Evolutionary conservation across 441 rosid genomes (phyloP).

Genomic region (Metrosideros polymorpha): DNA sequence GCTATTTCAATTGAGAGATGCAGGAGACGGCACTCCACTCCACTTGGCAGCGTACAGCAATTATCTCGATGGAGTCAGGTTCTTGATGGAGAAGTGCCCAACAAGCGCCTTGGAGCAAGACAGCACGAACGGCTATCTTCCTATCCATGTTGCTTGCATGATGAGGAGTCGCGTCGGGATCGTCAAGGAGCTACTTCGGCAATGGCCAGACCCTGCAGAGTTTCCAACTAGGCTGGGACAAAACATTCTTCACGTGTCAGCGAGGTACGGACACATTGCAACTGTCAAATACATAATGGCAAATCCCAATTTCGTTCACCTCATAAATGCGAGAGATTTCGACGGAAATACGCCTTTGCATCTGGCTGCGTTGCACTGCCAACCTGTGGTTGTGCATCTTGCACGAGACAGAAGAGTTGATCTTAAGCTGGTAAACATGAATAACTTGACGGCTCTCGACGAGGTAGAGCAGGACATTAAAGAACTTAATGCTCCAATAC

Average conservation of each 20-base stretch:
- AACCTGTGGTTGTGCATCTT: not conserved
- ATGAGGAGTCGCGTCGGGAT: rapidly evolving
- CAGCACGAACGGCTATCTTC: not conserved
- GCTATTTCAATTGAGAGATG: not conserved
- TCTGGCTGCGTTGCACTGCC: not conserved
- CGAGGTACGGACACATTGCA: rapidly evolving
- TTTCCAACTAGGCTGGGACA: not conserved
- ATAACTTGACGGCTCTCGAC: not conserved
- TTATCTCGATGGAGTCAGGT: not conserved
- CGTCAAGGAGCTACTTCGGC: not conserved
- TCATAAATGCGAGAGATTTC: not conserved
- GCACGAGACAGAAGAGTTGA: rapidly evolving
- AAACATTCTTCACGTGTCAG: not conserved
- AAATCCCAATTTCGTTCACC: not conserved
- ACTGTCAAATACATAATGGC: not conserved
- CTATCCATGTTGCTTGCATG: not conserved
- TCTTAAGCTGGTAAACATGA: rapidly evolving
- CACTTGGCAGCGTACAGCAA: not conserved
- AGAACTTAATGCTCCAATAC: rapidly evolving
- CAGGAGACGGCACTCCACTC: not conserved
- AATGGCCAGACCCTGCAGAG: not conserved
- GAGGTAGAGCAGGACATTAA: not conserved
- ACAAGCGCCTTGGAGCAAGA: not conserved
- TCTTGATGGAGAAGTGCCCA: not conserved
- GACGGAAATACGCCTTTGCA: not conserved